These are phyloP conservation scores for Tricholoma terreum DNA, from an alignment of 768 basidiomycete genomes.

Conservation along the genomic window DNA sequence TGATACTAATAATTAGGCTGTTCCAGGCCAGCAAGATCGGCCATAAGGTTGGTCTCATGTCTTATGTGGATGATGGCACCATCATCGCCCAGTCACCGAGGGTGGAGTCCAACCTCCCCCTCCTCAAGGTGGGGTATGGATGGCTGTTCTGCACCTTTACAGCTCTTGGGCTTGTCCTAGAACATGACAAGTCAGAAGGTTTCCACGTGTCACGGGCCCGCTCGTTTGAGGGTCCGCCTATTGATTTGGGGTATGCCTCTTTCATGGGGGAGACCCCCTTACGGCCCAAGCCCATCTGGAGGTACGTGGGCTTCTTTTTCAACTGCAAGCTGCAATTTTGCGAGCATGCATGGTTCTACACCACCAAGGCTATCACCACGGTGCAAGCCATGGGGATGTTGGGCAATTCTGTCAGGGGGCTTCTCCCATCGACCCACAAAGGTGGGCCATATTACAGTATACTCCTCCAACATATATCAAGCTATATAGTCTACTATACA, in stretches of 20 bases:
- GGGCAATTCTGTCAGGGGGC: too few relatives aligned
- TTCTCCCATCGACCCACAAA: too few relatives aligned
- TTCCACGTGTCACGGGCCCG: conserved; percentile 2
- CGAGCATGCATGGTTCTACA: background rate
- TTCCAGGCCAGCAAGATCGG: background rate
- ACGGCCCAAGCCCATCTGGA: background rate
- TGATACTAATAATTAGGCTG: background rate
- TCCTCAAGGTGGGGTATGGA: background rate
- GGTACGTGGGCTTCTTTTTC: conserved; percentile 2
- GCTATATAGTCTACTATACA: too few relatives aligned
- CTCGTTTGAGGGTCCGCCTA: background rate
- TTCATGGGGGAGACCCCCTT: background rate
- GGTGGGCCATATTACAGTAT: too few relatives aligned
- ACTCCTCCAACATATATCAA: too few relatives aligned
- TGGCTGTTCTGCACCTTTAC: background rate
- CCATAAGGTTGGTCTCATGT: background rate
- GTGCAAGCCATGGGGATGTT: too few relatives aligned
- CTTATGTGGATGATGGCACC: conserved; percentile 2
- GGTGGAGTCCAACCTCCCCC: background rate
- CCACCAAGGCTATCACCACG: conserved; percentile 1
- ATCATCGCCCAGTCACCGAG: conserved; percentile 1
- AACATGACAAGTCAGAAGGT: background rate
- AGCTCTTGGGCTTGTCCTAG: background rate
- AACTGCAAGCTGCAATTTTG: background rate
- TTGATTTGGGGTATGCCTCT: conserved; percentile 1